These are phyloP conservation scores for Suillus fuscotomentosus DNA, from an alignment of 768 basidiomycete genomes.

Conservation along the genomic window DNA sequence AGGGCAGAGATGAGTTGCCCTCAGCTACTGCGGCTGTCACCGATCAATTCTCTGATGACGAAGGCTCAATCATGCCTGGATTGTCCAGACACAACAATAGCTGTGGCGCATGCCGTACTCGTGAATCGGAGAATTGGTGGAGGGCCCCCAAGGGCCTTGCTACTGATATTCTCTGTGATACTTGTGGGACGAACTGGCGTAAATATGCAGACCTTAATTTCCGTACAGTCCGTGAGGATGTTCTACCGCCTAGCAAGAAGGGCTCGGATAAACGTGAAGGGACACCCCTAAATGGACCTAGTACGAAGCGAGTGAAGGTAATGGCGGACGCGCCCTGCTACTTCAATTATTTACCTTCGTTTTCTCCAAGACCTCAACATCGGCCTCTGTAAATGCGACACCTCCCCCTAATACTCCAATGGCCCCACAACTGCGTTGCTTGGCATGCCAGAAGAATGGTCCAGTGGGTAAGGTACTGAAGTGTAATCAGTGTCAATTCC, in stretches of 20 bases:
- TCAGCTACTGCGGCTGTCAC: constrained; percentile 33
- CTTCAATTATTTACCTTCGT: constrained; percentile 1
- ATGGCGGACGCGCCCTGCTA: neutral
- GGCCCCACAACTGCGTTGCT: constrained; percentile 67
- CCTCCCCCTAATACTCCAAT: constrained; percentile 58
- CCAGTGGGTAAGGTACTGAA: constrained; percentile 76
- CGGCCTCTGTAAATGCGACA: constrained; percentile 47
- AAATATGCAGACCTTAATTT: constrained; percentile 91
- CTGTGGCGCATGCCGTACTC: constrained; percentile 85
- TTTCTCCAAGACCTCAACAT: constrained; percentile 16
- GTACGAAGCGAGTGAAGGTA: constrained; percentile 67
- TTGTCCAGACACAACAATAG: constrained; percentile 51
- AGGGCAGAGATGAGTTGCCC: constrained; percentile 21
- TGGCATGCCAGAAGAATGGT: constrained; percentile 73
- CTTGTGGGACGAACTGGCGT: constrained; percentile 85
- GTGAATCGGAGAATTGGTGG: constrained; percentile 84
- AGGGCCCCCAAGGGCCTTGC: constrained; percentile 86
- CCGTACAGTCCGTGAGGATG: constrained; percentile 68
- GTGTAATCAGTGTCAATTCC: constrained; percentile 78
- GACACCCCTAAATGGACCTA: constrained; percentile 47
- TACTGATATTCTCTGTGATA: constrained; percentile 78
- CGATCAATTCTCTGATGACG: constrained; percentile 55
- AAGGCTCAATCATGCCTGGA: constrained; percentile 68
- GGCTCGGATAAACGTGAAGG: constrained; percentile 59
- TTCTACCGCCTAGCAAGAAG: constrained; percentile 43